phyloP scores from a whole-genome alignment of 257 asterid genomes.

The Solanum medicagineum region DNA sequence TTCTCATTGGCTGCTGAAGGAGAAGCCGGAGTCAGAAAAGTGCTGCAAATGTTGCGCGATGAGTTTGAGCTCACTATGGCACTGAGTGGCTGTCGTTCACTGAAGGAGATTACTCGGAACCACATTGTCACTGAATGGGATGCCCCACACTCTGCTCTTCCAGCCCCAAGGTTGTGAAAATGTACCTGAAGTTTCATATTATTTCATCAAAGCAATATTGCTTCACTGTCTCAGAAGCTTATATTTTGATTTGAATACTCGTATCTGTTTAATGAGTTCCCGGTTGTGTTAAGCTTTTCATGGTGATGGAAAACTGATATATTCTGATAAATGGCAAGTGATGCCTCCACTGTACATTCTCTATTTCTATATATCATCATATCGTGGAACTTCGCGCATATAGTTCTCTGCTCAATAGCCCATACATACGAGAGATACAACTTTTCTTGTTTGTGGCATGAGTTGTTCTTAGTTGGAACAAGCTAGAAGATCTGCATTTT shows the following conservation, averaged over 20 bases:
- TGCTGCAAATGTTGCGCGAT: slow-evolving; percentile 79
- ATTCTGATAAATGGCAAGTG: not conserved
- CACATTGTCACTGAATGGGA: slow-evolving; percentile 85
- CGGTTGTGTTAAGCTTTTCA: not conserved
- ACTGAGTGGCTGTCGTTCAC: slow-evolving; percentile 69
- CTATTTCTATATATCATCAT: not conserved
- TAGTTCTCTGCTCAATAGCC: not conserved
- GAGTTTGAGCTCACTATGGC: slow-evolving; percentile 98
- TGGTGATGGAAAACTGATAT: not conserved
- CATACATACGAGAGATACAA: not conserved
- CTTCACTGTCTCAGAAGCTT: slow-evolving; percentile 7
- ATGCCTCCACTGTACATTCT: slow-evolving; percentile 1
- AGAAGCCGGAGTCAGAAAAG: slow-evolving; percentile 75
- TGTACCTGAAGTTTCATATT: not conserved
- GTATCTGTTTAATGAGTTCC: slow-evolving; percentile 1
- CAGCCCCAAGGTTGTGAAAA: slow-evolving; percentile 48
- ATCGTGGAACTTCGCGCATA: not conserved
- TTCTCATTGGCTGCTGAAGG: slow-evolving; percentile 88
- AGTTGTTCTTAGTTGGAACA: not conserved
- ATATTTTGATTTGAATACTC: not conserved
- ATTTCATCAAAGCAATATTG: not conserved
- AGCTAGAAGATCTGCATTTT: not conserved
- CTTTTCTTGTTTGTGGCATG: not conserved
- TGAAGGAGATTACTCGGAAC: slow-evolving; percentile 69
- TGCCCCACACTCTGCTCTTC: slow-evolving; percentile 31